A percentile compares a stretch with the other conserved stretches of the same genome.
These are phyloP conservation scores for Eimeria acervulina DNA, from an alignment of 169 alveolate species.

Conservation along the genomic window DNA sequence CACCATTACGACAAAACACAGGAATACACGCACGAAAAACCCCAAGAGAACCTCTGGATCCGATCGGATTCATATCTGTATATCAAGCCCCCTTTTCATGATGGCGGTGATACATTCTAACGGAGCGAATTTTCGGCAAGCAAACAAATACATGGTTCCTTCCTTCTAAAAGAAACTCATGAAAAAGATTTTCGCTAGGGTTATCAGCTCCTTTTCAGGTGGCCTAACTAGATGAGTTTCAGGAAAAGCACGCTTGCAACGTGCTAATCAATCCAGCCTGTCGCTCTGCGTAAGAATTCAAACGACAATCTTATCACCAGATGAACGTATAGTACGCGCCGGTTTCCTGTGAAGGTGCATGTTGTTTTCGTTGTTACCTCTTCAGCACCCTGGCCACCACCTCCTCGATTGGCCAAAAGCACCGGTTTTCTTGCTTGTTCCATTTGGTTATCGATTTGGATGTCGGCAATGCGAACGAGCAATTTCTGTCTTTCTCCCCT, in stretches of 20 bases:
- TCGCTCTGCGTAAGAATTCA: not conserved
- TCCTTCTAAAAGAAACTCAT: not conserved
- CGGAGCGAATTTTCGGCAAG: too few species aligned
- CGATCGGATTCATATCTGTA: too few species aligned
- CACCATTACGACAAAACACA: too few species aligned
- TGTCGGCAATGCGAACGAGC: slow-evolving; percentile 89
- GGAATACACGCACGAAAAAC: too few species aligned
- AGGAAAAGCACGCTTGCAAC: not conserved
- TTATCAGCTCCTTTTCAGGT: not conserved
- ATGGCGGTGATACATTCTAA: too few species aligned
- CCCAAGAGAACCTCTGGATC: too few species aligned
- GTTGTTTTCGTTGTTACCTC: not conserved
- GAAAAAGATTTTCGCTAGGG: too few species aligned
- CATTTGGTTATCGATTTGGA: slow-evolving; percentile 91
- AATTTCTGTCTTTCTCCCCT: slow-evolving; percentile 91
- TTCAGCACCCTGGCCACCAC: slow-evolving; percentile 64
- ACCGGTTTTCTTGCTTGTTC: slow-evolving; percentile 84
- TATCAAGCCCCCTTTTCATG: too few species aligned
- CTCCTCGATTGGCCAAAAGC: slow-evolving; percentile 80
- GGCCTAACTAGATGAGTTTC: not conserved
- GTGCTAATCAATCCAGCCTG: not conserved
- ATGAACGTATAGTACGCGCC: not conserved
- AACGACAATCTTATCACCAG: not conserved
- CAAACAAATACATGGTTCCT: too few species aligned
- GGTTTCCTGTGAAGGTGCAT: not conserved